Evolutionary conservation across 1,284 basidiomycete genomes (phyloP).

Genomic region (Apiotrichum porosum): DNA sequence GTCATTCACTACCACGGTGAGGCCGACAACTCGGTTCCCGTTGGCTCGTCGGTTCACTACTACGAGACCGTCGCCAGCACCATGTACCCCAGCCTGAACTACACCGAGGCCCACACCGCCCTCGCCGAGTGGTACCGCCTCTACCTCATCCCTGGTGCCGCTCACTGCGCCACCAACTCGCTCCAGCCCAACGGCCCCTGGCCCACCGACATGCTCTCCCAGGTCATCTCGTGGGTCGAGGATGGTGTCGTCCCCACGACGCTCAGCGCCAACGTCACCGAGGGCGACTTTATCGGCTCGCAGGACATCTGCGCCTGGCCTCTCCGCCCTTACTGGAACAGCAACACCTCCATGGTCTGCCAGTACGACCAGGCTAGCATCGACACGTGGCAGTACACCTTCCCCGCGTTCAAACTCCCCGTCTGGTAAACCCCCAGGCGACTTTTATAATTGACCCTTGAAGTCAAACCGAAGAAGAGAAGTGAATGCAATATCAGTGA

Average conservation of each 20-base stretch:
- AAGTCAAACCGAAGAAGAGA: too few species aligned
- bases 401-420: too few species aligned
- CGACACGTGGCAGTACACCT: too few species aligned
- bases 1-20: constrained; percentile 27
- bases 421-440: too few species aligned
- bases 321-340: background rate
- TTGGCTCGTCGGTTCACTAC: background rate
- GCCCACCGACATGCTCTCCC: constrained; percentile 1
- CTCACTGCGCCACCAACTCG: constrained; percentile 11
- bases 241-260: constrained; percentile 2
- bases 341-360: background rate
- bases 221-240: constrained; percentile 15
- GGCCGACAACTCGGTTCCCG: constrained; percentile 9
- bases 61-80: background rate
- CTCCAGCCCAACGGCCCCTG: constrained; percentile 7
- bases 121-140: constrained; percentile 16
- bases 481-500: too few species aligned
- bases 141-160: constrained; percentile 24
- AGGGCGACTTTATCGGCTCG: background rate
- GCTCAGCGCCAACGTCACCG: constrained; percentile 1
- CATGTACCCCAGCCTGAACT: constrained; percentile 4
- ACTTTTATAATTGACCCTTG: too few species aligned
- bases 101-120: background rate
- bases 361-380: too few species aligned
- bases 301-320: background rate